Evolutionary conservation across 768 basidiomycete genomes (phyloP).

Genomic region (Suillus fuscotomentosus): DNA sequence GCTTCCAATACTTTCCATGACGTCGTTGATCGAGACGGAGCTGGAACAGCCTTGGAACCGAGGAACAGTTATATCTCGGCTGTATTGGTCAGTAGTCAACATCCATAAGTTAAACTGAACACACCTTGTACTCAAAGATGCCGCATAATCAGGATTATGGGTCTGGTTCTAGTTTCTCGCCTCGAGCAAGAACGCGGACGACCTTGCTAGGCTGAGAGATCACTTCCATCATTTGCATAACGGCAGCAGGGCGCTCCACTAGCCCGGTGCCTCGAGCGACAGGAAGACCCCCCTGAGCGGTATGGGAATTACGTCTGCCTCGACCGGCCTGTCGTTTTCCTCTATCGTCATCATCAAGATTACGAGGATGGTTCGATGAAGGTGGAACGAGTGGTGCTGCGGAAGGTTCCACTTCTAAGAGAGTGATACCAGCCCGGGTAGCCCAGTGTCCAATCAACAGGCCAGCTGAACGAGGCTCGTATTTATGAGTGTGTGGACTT

Average conservation of each 20-base stretch:
- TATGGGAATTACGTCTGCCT: slow-evolving; percentile 29
- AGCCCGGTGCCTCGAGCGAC: slow-evolving; percentile 38
- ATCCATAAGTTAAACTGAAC: background rate
- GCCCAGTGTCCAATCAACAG: slow-evolving; percentile 69
- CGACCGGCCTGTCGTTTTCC: slow-evolving; percentile 24
- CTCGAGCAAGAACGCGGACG: slow-evolving; percentile 77
- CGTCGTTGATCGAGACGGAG: slow-evolving; percentile 4
- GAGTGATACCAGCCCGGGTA: slow-evolving; percentile 52
- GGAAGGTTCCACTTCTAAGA: slow-evolving; percentile 50
- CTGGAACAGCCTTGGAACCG: slow-evolving; percentile 2
- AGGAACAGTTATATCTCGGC: slow-evolving; percentile 2
- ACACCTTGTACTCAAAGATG: slow-evolving; percentile 6
- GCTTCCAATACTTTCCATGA: slow-evolving; percentile 3
- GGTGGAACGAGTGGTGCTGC: slow-evolving; percentile 12
- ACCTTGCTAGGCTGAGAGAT: slow-evolving; percentile 72
- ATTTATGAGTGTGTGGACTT: slow-evolving; percentile 49
- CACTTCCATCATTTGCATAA: slow-evolving; percentile 81
- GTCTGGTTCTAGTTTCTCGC: slow-evolving; percentile 75
- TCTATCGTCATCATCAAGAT: slow-evolving; percentile 34
- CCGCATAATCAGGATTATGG: slow-evolving; percentile 13
- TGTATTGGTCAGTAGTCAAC: slow-evolving; percentile 1
- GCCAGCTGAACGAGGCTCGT: slow-evolving; percentile 66
- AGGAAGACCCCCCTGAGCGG: slow-evolving; percentile 15
- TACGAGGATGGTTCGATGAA: slow-evolving; percentile 16
- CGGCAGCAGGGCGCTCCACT: slow-evolving; percentile 76